Conservation (phyloP, 2,329 filamentous ascomycete genomes). For the Aureobasidium sp. region DNA sequence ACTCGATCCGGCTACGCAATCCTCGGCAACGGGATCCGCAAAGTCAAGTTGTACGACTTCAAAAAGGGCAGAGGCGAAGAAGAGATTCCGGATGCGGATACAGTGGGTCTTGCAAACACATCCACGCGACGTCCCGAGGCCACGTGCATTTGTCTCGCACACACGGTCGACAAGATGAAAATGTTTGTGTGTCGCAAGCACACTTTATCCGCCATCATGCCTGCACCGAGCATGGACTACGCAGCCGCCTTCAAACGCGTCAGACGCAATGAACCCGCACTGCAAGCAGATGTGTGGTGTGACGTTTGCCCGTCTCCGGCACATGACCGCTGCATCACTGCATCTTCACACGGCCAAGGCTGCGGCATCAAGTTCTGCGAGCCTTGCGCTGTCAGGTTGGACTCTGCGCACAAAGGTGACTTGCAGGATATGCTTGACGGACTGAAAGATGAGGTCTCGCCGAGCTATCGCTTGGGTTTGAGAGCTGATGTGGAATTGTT, state of each 20-base stretch:
- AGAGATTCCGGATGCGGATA: not conserved
- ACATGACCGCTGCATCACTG: constrained; percentile 28
- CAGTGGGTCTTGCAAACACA: not conserved
- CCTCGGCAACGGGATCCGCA: constrained; percentile 76
- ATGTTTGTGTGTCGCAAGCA: constrained; percentile 34
- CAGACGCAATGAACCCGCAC: constrained; percentile 15
- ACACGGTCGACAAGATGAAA: constrained; percentile 30
- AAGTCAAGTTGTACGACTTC: constrained; percentile 54
- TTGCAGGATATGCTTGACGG: constrained; percentile 23
- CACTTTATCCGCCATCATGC: constrained; percentile 24
- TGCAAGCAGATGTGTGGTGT: constrained; percentile 32
- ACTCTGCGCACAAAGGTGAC: constrained; percentile 20
- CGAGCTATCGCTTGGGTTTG: constrained; percentile 22
- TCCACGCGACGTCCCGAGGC: constrained; percentile 4
- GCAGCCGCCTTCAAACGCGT: constrained; percentile 18
- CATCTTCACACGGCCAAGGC: constrained; percentile 5
- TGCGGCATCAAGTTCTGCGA: constrained; percentile 31
- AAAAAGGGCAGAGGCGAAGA: not conserved
- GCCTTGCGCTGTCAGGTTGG: constrained; percentile 23
- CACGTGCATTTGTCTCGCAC: constrained; percentile 35
- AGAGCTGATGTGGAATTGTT: constrained; percentile 32
- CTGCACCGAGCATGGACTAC: not conserved
- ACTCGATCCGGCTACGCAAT: constrained; percentile 79
- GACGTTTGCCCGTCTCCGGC: constrained; percentile 36
- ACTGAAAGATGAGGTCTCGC: constrained; percentile 18